Conservation (phyloP, 2,329 filamentous ascomycete species). For the Sporothrix humicola region DNA sequence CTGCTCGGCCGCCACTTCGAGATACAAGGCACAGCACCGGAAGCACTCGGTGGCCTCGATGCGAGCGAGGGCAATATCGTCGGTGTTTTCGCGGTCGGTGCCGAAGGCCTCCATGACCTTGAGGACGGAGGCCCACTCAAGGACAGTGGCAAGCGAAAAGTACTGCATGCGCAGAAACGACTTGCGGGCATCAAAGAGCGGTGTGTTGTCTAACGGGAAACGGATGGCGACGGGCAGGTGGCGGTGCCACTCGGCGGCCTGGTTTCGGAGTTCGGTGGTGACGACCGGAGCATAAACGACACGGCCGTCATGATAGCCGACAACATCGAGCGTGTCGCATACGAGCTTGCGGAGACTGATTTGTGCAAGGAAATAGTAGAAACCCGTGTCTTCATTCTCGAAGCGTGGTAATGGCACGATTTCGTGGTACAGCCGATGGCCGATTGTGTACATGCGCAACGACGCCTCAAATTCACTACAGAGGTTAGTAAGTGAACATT, state of each 20-base stretch:
- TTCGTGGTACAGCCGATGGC: constrained; percentile 35
- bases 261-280: constrained; percentile 34
- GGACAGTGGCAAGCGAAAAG: constrained; percentile 32
- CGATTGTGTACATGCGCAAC: constrained; percentile 33
- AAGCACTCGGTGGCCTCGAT: constrained; percentile 34
- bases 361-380: constrained; percentile 37
- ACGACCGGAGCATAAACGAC: constrained; percentile 35
- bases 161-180: constrained; percentile 36
- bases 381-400: constrained; percentile 36
- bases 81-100: constrained; percentile 29
- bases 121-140: constrained; percentile 37
- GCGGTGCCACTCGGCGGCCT: constrained; percentile 35
- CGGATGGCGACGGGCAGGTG: constrained; percentile 36
- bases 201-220: constrained; percentile 35
- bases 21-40: constrained; percentile 30
- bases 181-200: constrained; percentile 36
- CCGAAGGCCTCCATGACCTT: constrained; percentile 35
- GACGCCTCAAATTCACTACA: constrained; percentile 33
- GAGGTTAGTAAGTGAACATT: neutral
- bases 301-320: constrained; percentile 34
- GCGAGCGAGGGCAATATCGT: constrained; percentile 31
- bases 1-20: constrained; percentile 35
- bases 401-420: constrained; percentile 35
- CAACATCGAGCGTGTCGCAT: constrained; percentile 32
- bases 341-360: constrained; percentile 37